Evolutionary conservation across 106 monocot species (phyloP).

Genomic region (Xerophyta viscosa): DNA sequence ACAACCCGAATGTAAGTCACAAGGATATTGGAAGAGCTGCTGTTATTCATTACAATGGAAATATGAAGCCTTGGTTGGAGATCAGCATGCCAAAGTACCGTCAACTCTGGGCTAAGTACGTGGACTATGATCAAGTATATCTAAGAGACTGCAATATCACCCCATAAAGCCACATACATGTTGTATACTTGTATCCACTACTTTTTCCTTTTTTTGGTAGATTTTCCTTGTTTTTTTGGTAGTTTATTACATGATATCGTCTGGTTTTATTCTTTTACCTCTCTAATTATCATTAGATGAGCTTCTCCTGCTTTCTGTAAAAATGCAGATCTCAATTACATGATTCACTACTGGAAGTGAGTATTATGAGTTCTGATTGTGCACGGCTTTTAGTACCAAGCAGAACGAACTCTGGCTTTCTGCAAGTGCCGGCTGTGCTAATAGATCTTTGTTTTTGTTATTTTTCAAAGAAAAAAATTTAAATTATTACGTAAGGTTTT

Average conservation of each 20-base stretch:
- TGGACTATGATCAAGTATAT: slow-evolving; percentile 28
- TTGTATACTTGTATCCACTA: too few relatives aligned
- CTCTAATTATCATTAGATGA: neutral
- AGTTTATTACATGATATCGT: neutral
- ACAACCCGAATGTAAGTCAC: slow-evolving; percentile 22
- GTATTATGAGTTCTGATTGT: neutral
- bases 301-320: neutral
- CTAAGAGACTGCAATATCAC: slow-evolving; percentile 32
- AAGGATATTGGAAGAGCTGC: slow-evolving; percentile 34
- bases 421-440: too few relatives aligned
- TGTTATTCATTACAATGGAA: slow-evolving; percentile 41
- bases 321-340: slow-evolving; percentile 6
- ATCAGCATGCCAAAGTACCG: slow-evolving; percentile 28
- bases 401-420: too few relatives aligned
- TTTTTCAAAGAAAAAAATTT: too few relatives aligned
- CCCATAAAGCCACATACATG: slow-evolving; percentile 3
- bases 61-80: slow-evolving; percentile 40
- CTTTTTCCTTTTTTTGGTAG: neutral
- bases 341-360: slow-evolving; percentile 1
- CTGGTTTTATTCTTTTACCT: slow-evolving; percentile 6
- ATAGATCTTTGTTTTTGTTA: too few relatives aligned
- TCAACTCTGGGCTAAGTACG: slow-evolving; percentile 24
- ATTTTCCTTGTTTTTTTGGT: neutral
- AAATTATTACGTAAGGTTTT: too few relatives aligned
- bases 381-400: neutral